Base-by-base conservation (phyloP, 305 asterid genomes). In the Nicotiana rustica region DNA sequence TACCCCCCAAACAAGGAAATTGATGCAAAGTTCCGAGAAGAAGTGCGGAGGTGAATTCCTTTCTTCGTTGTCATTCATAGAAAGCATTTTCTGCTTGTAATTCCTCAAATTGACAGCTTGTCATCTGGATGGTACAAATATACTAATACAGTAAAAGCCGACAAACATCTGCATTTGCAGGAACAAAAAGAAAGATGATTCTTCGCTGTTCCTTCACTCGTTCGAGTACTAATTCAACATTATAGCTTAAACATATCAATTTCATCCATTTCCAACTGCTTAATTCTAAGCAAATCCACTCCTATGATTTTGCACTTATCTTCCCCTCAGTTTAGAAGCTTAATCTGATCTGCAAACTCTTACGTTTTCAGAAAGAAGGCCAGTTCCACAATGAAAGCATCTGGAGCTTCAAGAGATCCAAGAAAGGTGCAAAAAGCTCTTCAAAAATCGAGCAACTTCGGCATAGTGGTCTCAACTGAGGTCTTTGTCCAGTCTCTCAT, bases 1-100 rank as follows among this genome's bases (percentile, higher is more conserved):
- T 93, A 87, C 89, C 95, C 97, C 5, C 99, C 98, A 3, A 96
- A 92, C 89, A 96, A 92, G 84, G 99, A 96, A 91, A 91, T 95
- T 36, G 99, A 96, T 86, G 98, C 97, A 57, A 95, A 92, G 87
- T 83, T 89, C 85, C 95, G 97, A 6, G 97, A 95, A 79, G 97
- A 92, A 35, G 91, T 90, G 60, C 87, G 85, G 82, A 92, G 98
- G 98, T 92, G 31, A 75, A 47, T 67, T 81, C 84, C 73, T 84
- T 17, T 2, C 77, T 79, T 68, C 25, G 59, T 76, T 71, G 62
- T 52, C 56, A 17, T 41, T 71, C 41, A 25, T n/a, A n/a, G 41
- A 49, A 49, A 73, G 60, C 21, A 73, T 21, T 21, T 73, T 73
- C 36, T 2, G 25, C 38, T 47, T 73, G 15, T 73, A 44, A 13